A percentile compares a stretch with the other conserved stretches of the same genome.
phyloP scores from a whole-genome alignment of 768 basidiomycete species.

The Xerocomus spinulosus region DNA sequence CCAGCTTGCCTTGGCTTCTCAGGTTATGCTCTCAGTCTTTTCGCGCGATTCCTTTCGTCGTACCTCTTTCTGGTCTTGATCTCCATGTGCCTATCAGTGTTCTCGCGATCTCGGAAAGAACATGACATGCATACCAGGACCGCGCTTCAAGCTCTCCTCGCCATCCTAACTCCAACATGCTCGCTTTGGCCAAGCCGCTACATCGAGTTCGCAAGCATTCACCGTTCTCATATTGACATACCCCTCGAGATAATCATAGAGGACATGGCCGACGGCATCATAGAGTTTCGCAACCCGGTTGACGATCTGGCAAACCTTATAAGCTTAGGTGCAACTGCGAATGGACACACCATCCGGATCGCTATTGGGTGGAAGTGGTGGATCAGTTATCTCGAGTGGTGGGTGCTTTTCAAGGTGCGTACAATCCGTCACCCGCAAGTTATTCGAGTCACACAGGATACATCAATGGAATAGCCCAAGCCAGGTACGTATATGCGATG shows the following conservation, averaged over 20 bases:
- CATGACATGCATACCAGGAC: conserved; percentile 13
- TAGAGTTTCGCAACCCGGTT: conserved; percentile 43
- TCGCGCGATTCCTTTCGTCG: neutral
- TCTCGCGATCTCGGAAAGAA: conserved; percentile 9
- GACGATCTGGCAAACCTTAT: conserved; percentile 38
- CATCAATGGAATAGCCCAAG: conserved; percentile 5
- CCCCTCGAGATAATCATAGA: conserved; percentile 35
- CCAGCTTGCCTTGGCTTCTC: neutral
- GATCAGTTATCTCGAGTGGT: conserved; percentile 36
- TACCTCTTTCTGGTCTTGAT: conserved; percentile 10
- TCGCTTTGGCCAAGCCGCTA: conserved; percentile 44
- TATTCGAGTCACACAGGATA: neutral
- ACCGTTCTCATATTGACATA: conserved; percentile 26
- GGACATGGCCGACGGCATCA: conserved; percentile 33
- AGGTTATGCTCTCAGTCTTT: neutral
- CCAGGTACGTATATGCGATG: conserved; percentile 22
- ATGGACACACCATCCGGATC: conserved; percentile 38
- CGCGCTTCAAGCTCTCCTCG: conserved; percentile 36
- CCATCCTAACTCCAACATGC: conserved; percentile 40
- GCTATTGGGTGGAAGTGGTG: conserved; percentile 31
- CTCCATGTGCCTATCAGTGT: conserved; percentile 2
- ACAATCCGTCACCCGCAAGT: neutral
- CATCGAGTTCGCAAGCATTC: conserved; percentile 25
- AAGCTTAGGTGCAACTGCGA: conserved; percentile 26
- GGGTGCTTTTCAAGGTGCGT: conserved; percentile 22